These are phyloP conservation scores for Raffaelea albimanens DNA, from an alignment of 2,329 filamentous ascomycete species.

Conservation along the genomic window DNA sequence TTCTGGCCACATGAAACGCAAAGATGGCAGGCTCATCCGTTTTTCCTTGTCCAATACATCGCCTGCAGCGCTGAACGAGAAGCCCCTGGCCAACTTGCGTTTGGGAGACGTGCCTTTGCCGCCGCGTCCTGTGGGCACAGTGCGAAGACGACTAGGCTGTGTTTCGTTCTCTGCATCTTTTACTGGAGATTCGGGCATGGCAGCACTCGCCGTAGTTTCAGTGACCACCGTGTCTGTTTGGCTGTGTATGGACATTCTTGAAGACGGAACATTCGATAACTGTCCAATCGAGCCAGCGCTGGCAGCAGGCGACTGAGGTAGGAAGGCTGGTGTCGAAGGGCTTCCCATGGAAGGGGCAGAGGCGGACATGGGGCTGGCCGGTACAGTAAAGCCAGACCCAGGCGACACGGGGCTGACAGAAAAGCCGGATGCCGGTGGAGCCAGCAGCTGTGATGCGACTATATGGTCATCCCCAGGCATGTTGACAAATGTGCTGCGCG, in stretches of 20 bases:
- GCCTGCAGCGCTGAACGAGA: background rate
- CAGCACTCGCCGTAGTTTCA: no score
- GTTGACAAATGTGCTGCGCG: no score
- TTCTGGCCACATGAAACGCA: slow-evolving; percentile 19
- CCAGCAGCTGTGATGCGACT: background rate
- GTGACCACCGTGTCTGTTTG: background rate
- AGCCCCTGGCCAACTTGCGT: no score
- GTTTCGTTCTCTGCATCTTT: no score
- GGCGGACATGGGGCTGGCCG: background rate
- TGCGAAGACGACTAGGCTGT: no score
- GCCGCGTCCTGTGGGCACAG: no score
- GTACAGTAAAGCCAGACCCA: background rate
- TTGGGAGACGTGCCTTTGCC: no score
- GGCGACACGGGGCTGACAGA: background rate
- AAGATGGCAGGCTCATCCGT: slow-evolving; percentile 23
- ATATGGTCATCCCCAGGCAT: background rate
- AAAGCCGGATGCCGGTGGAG: background rate
- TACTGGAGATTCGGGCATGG: no score
- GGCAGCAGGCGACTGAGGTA: background rate
- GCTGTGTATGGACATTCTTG: no score
- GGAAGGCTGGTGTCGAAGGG: background rate
- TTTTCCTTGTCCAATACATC: slow-evolving; percentile 8
- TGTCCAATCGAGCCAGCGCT: no score
- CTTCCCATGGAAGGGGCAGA: background rate
- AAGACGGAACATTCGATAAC: no score